phyloP scores from a whole-genome alignment of 768 basidiomycete genomes.

The Tricholoma matsutake region DNA sequence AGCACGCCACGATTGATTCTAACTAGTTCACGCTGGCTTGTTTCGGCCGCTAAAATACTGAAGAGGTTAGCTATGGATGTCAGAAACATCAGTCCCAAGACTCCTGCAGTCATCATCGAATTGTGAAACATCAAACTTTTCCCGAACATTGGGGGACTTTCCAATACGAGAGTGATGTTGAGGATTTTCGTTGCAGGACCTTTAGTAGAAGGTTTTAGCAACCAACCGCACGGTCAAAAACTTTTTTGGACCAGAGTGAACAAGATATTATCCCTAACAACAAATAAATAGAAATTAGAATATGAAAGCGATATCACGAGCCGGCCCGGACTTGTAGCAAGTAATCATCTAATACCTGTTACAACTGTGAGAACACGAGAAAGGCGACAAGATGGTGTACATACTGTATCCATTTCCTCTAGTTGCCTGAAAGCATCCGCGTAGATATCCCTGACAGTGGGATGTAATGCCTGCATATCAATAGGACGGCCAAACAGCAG shows the following conservation, averaged over 20 bases:
- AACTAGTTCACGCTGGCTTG: too few relatives aligned
- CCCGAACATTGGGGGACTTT: too few relatives aligned
- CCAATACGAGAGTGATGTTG: too few relatives aligned
- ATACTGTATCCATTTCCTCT: slow-evolving; percentile 79
- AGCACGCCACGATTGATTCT: too few relatives aligned
- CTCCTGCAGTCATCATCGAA: too few relatives aligned
- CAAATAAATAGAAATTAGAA: not conserved
- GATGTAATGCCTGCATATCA: slow-evolving; percentile 64
- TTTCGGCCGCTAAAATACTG: too few relatives aligned
- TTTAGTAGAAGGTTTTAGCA: too few relatives aligned
- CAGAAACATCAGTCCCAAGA: too few relatives aligned
- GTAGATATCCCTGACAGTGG: slow-evolving; percentile 69
- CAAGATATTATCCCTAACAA: not conserved
- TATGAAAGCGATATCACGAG: slow-evolving; percentile 1
- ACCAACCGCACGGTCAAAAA: too few relatives aligned
- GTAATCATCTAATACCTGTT: slow-evolving; percentile 8
- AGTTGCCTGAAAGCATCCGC: slow-evolving; percentile 65
- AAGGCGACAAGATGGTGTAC: not conserved
- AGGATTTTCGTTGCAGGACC: too few relatives aligned
- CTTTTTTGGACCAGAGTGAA: not conserved
- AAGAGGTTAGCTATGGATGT: too few relatives aligned
- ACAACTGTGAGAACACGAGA: not conserved
- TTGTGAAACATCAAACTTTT: too few relatives aligned
- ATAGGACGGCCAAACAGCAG: slow-evolving; percentile 67
- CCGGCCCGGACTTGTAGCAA: slow-evolving; percentile 10